Evolutionary conservation across 441 rosid genomes (phyloP), one percentile per base, ranked within the genome.

Genomic region (Iberis amara): DNA sequence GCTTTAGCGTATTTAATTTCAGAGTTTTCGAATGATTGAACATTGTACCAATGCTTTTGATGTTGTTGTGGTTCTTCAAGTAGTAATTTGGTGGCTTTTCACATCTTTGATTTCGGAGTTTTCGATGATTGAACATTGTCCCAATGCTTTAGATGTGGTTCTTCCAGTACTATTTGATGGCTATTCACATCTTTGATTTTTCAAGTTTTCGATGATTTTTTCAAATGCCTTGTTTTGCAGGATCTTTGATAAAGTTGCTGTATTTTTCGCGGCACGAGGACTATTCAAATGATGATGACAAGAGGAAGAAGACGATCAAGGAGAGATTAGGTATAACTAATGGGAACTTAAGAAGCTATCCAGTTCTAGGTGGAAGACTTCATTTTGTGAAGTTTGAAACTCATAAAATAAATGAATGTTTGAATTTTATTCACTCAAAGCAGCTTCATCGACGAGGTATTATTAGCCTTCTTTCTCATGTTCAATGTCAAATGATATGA

Each of bases 361-460:
- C 97, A 43, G 68, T 94, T 76, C 95, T 94, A 74, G 99, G 99
- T 47, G 99, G 99, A 44, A 83, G 99, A 69, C 88, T 94, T 57
- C 99, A 94, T 66, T 94, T 94, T 50, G 99, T 86, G 21, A 94
- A 94, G 76, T 94, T 94, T 65, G 99, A 94, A 76, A 94, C 99
- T 18, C 57, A 67, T 74, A 94, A 94, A 70, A 80, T 94, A 32
- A 82, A 76, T 39, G 97, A 94, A 44, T 94, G 99, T 70, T 73
- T 94, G 47, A 97, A 94, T 55, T 94, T 94, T 49, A 89, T 94
- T 47, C 76, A 76, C 71, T 89, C 97, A 13, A 94, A 89, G 80
- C 97, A 89, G 75, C 97, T 94, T 63, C 95, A 94, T 49, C 61
- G 54, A 4, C 81, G 94, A 40, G 81, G 99, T n/a, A n/a, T n/a